Evolutionary conservation across 2,329 filamentous ascomycete genomes (phyloP), one percentile per base, ranked within the genome.

Genomic region (Cladophialophora chaetospira): DNA sequence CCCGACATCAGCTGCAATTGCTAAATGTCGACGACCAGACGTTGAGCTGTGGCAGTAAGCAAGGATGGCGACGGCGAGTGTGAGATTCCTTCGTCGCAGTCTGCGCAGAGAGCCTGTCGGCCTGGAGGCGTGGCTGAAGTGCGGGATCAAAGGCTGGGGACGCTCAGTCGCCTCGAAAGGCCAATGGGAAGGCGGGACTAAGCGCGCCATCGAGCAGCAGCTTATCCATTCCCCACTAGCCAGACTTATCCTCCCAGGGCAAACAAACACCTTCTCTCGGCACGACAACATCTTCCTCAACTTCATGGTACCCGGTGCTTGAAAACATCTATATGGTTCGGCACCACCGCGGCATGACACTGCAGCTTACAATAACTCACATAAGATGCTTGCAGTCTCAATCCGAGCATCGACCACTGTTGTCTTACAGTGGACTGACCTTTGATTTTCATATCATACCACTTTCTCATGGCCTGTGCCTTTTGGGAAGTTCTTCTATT

Each of bases 381-480:
- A 42, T 42, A 51, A 51, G n/a, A 31, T 29, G 35, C 48, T 31
- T 43, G 48, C 42, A 44, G 21, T 15, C 26, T 40, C 8, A 33
- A 6, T 13, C 17, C 10, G 21, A 48, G 10, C 26, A 19, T 51
- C 23, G 21, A 38, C 36, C 29, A 35, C n/a, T 29, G 36, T 42
- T 21, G 15, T 31, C 9, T 9, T 15, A 15, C 11, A 19, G 48
- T 51, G 48, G 48, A 23, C 48, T 51, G 48, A 51, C 42, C n/a
- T 21, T 50, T 43, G 35, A 38, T 17, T 35, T 38, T 26, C 19
- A 51, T 25, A 51, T 51, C 48, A 51, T 51, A 51, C 48, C 48
- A 51, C 48, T 17, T 21, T 40, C 31, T 23, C 44, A 46, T 46
- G 23, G 31, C 44, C 11, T 9, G 23, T 33, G 19, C 15, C 10